Percentiles rank a stretch among this genome's conserved stretches.
phyloP scores from a whole-genome alignment of 352 stramenopile genomes.

The Pythium phragmitis region DNA sequence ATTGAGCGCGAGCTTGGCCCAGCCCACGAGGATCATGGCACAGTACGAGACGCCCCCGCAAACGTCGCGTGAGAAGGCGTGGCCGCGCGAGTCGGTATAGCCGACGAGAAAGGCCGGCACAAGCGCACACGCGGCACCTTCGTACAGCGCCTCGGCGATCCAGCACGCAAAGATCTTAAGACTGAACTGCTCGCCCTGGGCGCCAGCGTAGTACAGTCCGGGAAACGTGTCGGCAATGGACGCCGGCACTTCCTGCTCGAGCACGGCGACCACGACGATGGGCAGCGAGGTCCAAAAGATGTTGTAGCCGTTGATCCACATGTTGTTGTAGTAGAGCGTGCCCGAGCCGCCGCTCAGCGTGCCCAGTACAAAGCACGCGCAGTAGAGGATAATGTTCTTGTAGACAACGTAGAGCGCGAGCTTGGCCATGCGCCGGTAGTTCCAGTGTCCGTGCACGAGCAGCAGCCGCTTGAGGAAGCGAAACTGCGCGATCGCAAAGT shows the following conservation, averaged over 20 bases:
- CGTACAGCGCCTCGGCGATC: constrained; percentile 79
- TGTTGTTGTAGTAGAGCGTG: constrained; percentile 88
- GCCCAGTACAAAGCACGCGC: constrained; percentile 86
- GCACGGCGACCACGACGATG: constrained; percentile 80
- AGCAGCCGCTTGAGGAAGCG: constrained; percentile 89
- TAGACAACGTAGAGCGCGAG: constrained; percentile 95
- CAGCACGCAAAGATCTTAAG: constrained; percentile 76
- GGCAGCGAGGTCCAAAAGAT: constrained; percentile 95
- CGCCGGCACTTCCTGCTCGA: constrained; percentile 80
- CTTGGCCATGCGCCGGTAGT: constrained; percentile 93
- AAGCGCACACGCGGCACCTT: constrained; percentile 69
- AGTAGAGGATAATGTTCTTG: constrained; percentile 93
- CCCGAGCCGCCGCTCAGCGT: constrained; percentile 71
- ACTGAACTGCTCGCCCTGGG: constrained; percentile 82
- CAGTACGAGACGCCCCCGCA: constrained; percentile 78
- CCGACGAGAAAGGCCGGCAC: constrained; percentile 63
- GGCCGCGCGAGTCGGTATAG: constrained; percentile 56
- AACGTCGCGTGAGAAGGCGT: constrained; percentile 63
- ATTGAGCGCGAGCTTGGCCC: constrained; percentile 80
- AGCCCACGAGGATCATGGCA: constrained; percentile 77
- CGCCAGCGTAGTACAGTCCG: constrained; percentile 75
- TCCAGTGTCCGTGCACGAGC: constrained; percentile 93
- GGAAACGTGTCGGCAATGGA: constrained; percentile 75
- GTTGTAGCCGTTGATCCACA: constrained; percentile 95
- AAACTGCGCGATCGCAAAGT: constrained; percentile 96